Base-by-base conservation (phyloP, 2,329 filamentous ascomycete genomes). In the Grosmannia serpens region DNA sequence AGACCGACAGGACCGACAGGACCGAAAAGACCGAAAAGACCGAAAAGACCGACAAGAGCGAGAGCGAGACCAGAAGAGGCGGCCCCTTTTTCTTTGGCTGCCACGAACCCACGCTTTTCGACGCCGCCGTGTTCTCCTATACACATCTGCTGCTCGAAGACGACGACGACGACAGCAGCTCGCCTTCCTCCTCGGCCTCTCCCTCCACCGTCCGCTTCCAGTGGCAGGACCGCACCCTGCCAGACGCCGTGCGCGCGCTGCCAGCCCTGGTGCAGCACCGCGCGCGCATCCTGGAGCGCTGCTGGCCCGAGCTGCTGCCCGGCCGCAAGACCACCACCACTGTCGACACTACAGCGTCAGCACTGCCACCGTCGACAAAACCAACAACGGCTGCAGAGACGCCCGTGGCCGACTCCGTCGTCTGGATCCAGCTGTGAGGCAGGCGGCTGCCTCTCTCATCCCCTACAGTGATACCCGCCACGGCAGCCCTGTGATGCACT, bases 101-200 rank as follows among this genome's bases (percentile, higher is more conserved):
- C 0, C 82, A 83, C 55, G 70, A 33, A 68, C 89, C 92, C 0
- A 83, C 85, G 0, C 68, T 92, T 27, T 92, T 97, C 65, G 94
- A 99, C 72, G 91, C 92, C 8, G 84, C 83, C 57, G 82, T 97
- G 2, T 97, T 96, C 73, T 85, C 90, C 4, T 99, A 96, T 71
- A 91, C 89, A 0, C 84, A 95, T 70, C 75, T 95, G 55, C 75
- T 97, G 56, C 72, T 95, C 56, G 83, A 88, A 60, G 78, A 57
- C 51, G 52, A 41, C 53, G 29, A 50, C 20, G 11, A 51, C 27
- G 8, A 13, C n/a, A n/a, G n/a, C n/a, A n/a, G n/a, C n/a, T 33
- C 10, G 31, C 31, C 31, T 33, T 33, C 31, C 6, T 33, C 31
- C 10, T 33, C 31, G 31, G 10, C 31, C 31, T 6, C 31, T 10